Evolutionary conservation across 2,329 filamentous ascomycete species (phyloP), one percentile per base, ranked within the genome.

Genomic region (Pseudocercospora cruenta): DNA sequence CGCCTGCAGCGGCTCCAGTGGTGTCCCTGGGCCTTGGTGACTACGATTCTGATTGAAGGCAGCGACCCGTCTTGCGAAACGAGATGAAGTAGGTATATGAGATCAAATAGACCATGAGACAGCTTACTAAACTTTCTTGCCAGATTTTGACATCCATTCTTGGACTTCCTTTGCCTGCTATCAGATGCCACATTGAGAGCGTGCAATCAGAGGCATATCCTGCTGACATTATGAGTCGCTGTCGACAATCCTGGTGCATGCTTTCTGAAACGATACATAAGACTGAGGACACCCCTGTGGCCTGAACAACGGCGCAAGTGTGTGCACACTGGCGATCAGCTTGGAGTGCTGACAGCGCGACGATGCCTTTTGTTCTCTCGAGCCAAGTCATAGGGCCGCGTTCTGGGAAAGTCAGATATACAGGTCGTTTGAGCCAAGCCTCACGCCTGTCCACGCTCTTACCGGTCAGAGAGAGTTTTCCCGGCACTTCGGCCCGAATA

Each of bases 21-120:
- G 61, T 60, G 19, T 43, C 31, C 21, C 31, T 58, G 33, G 55
- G 55, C 2, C 31, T 58, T 22, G 55, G 19, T 14, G 55, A 58
- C 19, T 58, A 58, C 31, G 55, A 58, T 26, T 58, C 55, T 19
- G 55, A 58, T n/a, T 58, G 55, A 58, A 26, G 31, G 24, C 31
- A 22, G 22, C 33, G 9, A 9, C 16, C 39, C 1, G 14, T 26
- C 19, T 8, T 51, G 47, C 19, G 3, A 58, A 6, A 39, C 4
- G n/a, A 58, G 5, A 19, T 21, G 9, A 21, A 36, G 55, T 58
- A 58, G 55, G 55, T 58, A 58, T 58, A 12, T 26, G 6, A 21
- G 21, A 9, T 21, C n/a, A 22, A 16, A 14, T n/a, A 39, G 55
- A 19, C 26, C 6, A 26, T 28, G 53, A 3, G 8, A 39, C 12